Base-by-base conservation (phyloP, 371 early-diverging fungal genomes). In the Mycotypha africana region DNA sequence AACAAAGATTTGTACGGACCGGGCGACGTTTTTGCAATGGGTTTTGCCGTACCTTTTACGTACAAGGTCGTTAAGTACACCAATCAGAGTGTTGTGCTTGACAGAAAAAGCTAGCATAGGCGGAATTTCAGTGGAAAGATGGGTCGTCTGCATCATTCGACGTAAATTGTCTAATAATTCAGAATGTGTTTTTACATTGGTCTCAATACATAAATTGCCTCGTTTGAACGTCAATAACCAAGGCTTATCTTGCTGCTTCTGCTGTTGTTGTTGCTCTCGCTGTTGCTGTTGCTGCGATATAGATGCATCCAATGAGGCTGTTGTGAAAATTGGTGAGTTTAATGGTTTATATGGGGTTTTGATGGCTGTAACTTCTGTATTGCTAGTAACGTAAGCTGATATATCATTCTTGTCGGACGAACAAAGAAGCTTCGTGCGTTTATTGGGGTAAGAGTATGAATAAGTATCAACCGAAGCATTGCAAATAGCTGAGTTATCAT, bases 1-100 rank as follows among this genome's bases (percentile, higher is more conserved):
- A 30, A 62, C 26, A 34, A 48, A 54, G 22, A 47, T 50, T 17
- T 32, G 51, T 10, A 41, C 36, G 1, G 57, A 57, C 15, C 31
- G 47, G 14, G 53, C 53, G 9, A 53, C 56, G 38, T 48, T 60
- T 36, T 52, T 60, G 46, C 53, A 65, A 7, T 63, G 63, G 2
- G 61, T 58, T 45, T 58, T 62, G 1, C 63, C 63, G 24, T 70
- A 66, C 6, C 57, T 49, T 37, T 55, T 67, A 28, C 60, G 59
- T 41, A 67, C 35, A 2, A 62, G 10, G 6, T 35, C 33, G 11
- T 53, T 62, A 2, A 63, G 28, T 12, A 51, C 35, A n/a, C 40
- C 45, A 7, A 56, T 37, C 3, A 60, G 20, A 3, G 42, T 43
- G 22, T 52, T 44, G 4, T 37, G 37, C 12, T 42, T 34, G 0